Percentiles rank a stretch among this genome's conserved stretches.
Conservation (phyloP, 306 rosid genomes). For the Vachellia pachyceras region DNA sequence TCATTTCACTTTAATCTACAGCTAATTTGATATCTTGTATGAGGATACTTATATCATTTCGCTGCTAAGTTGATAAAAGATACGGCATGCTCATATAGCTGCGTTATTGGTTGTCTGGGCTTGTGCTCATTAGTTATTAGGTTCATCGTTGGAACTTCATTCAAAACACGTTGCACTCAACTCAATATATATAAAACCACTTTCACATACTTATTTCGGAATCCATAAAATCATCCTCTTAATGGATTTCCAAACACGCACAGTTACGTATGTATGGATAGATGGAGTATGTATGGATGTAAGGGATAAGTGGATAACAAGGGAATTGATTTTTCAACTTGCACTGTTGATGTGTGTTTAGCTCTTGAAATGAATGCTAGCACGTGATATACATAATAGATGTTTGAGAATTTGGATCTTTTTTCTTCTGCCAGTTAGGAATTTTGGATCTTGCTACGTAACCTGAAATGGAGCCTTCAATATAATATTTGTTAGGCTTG, state of each 20-base stretch:
- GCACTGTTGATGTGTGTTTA: constrained; percentile 34
- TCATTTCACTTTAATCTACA: constrained; percentile 45
- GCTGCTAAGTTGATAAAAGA: constrained; percentile 28
- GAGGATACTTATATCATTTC: constrained; percentile 25
- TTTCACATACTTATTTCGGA: too few species aligned
- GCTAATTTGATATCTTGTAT: neutral
- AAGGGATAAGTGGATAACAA: too few species aligned
- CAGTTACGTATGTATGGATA: too few species aligned
- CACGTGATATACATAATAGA: constrained; percentile 43
- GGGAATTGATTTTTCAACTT: constrained; percentile 30
- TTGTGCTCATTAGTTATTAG: constrained; percentile 36
- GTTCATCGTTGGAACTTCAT: constrained; percentile 36
- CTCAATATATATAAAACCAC: too few species aligned
- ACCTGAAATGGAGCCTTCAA: constrained; percentile 28
- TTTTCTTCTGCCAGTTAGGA: constrained; percentile 1
- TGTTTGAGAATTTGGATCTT: constrained; percentile 18
- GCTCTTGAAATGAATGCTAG: constrained; percentile 45
- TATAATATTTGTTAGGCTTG: constrained; percentile 30
- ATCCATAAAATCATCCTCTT: too few species aligned
- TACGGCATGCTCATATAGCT: constrained; percentile 15
- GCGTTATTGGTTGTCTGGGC: constrained; percentile 19
- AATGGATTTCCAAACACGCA: too few species aligned
- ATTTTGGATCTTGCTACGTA: constrained; percentile 8
- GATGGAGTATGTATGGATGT: too few species aligned
- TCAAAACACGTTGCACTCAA: too few species aligned